These are phyloP conservation scores for Tricholoma sp. DNA, from an alignment of 768 basidiomycete species.

Conservation along the genomic window DNA sequence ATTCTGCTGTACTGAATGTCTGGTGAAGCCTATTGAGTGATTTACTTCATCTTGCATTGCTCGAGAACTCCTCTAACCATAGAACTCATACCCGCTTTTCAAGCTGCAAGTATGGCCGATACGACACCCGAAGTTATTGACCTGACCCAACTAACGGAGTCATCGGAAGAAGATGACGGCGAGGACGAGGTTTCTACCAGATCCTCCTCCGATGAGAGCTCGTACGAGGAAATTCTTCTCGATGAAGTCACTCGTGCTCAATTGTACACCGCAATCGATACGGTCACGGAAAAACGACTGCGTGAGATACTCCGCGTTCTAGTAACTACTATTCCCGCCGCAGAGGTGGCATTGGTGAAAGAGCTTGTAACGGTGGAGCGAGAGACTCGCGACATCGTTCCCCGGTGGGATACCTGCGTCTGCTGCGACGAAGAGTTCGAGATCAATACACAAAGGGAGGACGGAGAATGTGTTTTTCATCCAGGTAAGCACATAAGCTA, in stretches of 20 bases:
- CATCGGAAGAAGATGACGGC: conserved; percentile 24
- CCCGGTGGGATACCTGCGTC: conserved; percentile 42
- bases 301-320: conserved; percentile 35
- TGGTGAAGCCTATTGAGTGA: not conserved
- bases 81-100: conserved; percentile 14
- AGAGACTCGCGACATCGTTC: conserved; percentile 28
- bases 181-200: conserved; percentile 17
- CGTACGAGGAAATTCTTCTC: conserved; percentile 31
- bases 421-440: conserved; percentile 48
- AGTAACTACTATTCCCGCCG: conserved; percentile 33
- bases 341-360: conserved; percentile 37
- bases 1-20: not conserved
- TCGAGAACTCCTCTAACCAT: conserved; percentile 1
- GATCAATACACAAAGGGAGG: conserved; percentile 26
- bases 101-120: conserved; percentile 19
- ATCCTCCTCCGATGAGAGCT: conserved; percentile 15
- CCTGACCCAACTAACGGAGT: conserved; percentile 36
- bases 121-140: conserved; percentile 34
- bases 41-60: not conserved
- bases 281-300: conserved; percentile 38
- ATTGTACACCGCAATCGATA: conserved; percentile 37
- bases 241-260: conserved; percentile 36
- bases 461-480: conserved; percentile 45
- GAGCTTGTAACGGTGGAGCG: conserved; percentile 38
- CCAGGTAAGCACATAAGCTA: conserved; percentile 33